phyloP scores from a whole-genome alignment of 306 rosid species.

The Glycine soja region DNA sequence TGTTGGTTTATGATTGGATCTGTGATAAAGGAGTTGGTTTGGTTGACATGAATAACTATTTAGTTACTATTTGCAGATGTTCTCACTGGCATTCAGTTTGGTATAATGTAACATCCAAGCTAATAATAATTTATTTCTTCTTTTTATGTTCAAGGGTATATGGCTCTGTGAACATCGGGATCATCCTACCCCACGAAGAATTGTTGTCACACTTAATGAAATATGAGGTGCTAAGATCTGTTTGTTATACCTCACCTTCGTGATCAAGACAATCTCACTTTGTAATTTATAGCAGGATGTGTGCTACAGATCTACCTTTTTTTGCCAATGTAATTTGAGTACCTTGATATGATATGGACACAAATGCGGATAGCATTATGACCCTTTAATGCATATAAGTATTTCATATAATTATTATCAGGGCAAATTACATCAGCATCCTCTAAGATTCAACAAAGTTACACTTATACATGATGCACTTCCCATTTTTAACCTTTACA shows the following conservation, averaged over 20 bases:
- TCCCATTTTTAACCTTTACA: too few relatives aligned
- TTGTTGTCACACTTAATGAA: slow-evolving; percentile 82
- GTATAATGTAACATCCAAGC: neutral
- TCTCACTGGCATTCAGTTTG: neutral
- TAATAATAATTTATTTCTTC: neutral
- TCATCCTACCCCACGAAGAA: slow-evolving; percentile 65
- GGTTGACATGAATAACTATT: slow-evolving; percentile 19
- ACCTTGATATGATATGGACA: slow-evolving; percentile 31
- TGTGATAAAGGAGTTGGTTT: slow-evolving; percentile 29
- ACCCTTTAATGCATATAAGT: slow-evolving; percentile 30
- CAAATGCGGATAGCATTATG: slow-evolving; percentile 11
- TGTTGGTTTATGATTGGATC: slow-evolving; percentile 12
- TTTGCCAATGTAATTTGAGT: slow-evolving; percentile 21
- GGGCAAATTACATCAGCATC: too few relatives aligned
- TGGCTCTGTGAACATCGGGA: slow-evolving; percentile 94
- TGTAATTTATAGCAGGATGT: slow-evolving; percentile 24
- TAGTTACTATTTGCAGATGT: neutral
- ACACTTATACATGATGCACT: too few relatives aligned
- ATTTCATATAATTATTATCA: neutral
- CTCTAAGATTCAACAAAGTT: too few relatives aligned
- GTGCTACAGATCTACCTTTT: slow-evolving; percentile 1
- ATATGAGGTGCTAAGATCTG: slow-evolving; percentile 50
- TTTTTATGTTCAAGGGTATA: slow-evolving; percentile 71
- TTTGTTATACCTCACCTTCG: neutral
- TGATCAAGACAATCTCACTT: slow-evolving; percentile 7